Evolutionary conservation across 2,329 filamentous ascomycete species (phyloP), one percentile per base, ranked within the genome.

Genomic region (Blastomyces percursus): DNA sequence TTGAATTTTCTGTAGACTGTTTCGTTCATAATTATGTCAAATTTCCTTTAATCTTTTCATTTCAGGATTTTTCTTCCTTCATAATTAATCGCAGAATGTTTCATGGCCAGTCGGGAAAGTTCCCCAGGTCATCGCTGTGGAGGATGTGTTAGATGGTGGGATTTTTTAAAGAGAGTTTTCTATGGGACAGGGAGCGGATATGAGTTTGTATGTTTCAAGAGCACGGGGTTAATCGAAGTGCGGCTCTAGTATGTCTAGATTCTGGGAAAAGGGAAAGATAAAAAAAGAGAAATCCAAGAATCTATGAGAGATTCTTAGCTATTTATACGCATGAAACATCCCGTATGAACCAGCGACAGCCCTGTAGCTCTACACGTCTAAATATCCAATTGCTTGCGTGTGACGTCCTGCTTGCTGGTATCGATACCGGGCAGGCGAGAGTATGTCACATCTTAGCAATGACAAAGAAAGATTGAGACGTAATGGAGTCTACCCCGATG

Each of bases 301-400:
- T 21, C 57, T 42, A 21, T 11, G 16, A 9, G 27, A 46, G 19
- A 46, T 35, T 50, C 19, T 21, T 21, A 16, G 57, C 19, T 59
- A 32, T 59, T 59, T 59, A 59, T 59, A 59, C 21, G 16, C 16
- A 59, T 30, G 16, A 59, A 59, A 16, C 54, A 19, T 59, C 57
- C 16, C 16, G 16, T 14, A 32, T 19, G 19, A 14, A 30, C 19
- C 30, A 30, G 38, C 32, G 40, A 30, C n/a, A 42, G 19, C 24
- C 38, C 5, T 42, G 11, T 27, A 42, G 3, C 35, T 9, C 4
- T 42, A 2, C 21, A 40, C 30, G 27, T 40, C n/a, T 35, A 19
- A 56, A 42, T 42, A 57, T 57, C 16, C 54, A 57, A 14, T 27
- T n/a, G n/a, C 12, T 57, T 57, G 16, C 11, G 2, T n/a, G 5